Base-by-base conservation (phyloP, 768 basidiomycete species). In the Punctularia strigosozonata region DNA sequence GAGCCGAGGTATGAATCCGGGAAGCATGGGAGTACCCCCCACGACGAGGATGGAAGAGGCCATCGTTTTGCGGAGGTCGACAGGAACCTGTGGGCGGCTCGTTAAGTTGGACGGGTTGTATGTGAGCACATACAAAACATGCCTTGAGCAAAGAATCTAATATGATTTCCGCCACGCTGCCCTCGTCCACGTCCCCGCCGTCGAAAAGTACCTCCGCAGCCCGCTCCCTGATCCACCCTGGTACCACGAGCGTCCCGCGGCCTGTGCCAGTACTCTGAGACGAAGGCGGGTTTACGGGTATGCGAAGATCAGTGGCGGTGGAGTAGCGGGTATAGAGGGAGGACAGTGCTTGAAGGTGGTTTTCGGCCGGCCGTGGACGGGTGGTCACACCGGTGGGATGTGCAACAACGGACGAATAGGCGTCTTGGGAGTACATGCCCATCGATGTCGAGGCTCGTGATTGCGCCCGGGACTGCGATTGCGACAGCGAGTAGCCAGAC, bases 201-300 rank as follows among this genome's bases (percentile, higher is more conserved):
- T 88, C 86, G 45, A 95, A 97, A 7, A 97, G 62, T 4, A 94
- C 71, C 56, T 98, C 95, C 1, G 91, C 78, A 1, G 83, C 83
- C 12, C 92, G 69, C 55, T 98, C 94, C 31, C 94, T 63, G 28
- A 99, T 70, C 95, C 95, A 99, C 2, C 94, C 94, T 1, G 94
- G 94, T 31, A 98, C 74, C 32, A 86, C 65, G 33, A 95, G 57
- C 0, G 80, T 88, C 0, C 85, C 89, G 6, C 70, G 63, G 2
- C 85, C 86, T 1, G 81, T 80, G 1, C 82, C 80, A 10, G 66
- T 62, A 47, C 77, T 79, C 50, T 83, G 80, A 10, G 71, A 63
- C 2, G 60, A 53, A 5, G 86, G 81, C 21, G 84, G 82, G 13
- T 66, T 59, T 17, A 88, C 82, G 3, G 67, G 70, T 59, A 88